A percentile compares a stretch with the other conserved stretches of the same genome.
Conservation (phyloP, 2,329 filamentous ascomycete genomes). For the Thelonectria discophora region DNA sequence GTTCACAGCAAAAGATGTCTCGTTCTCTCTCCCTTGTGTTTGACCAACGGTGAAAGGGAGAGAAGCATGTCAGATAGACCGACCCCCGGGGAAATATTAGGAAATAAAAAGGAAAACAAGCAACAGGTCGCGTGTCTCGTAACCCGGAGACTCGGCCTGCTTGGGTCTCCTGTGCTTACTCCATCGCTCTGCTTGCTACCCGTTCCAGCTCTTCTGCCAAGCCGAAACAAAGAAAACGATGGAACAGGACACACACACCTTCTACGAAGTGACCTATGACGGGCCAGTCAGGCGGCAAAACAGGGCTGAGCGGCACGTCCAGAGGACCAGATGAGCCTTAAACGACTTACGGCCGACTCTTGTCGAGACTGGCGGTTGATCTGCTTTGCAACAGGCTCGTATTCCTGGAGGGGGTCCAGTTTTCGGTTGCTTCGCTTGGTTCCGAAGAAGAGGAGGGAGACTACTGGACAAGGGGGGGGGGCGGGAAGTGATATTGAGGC, state of each 20-base stretch:
- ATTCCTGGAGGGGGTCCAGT: neutral
- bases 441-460: neutral
- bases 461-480: neutral
- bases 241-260: neutral
- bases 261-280: constrained; percentile 18
- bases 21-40: neutral
- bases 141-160: too few species aligned
- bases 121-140: constrained; percentile 38
- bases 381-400: neutral
- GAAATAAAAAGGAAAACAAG: constrained; percentile 30
- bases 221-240: neutral
- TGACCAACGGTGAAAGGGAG: constrained; percentile 2
- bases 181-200: too few species aligned
- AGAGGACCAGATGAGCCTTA: too few species aligned
- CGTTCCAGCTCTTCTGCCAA: too few species aligned
- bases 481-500: neutral
- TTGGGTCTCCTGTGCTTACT: too few species aligned
- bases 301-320: neutral
- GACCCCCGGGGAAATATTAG: neutral
- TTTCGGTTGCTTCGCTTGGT: neutral
- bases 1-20: neutral
- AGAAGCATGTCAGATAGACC: neutral
- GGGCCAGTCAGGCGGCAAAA: neutral
- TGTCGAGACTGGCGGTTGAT: neutral
- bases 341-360: too few species aligned